Evolutionary conservation across 805 yeast genomes (phyloP).

Genomic region (Kluyveromyces lactis): DNA sequence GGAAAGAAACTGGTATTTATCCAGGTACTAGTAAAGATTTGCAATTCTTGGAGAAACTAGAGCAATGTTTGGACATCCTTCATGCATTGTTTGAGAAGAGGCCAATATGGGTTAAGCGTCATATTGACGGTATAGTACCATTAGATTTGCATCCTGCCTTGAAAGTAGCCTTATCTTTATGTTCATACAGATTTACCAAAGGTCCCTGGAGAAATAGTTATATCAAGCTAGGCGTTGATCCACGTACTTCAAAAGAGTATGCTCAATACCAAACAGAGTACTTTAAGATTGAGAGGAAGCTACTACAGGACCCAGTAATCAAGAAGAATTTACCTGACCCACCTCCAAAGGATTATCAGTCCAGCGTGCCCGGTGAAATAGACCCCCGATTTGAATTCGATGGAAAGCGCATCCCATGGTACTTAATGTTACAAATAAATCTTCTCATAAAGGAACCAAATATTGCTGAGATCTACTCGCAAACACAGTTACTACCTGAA

Average conservation of each 20-base stretch:
- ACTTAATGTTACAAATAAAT: conserved; percentile 70
- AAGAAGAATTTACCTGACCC: conserved; percentile 26
- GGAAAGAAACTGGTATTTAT: conserved; percentile 23
- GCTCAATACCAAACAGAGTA: conserved; percentile 78
- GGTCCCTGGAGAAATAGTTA: conserved; percentile 96
- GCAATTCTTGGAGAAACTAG: conserved; percentile 24
- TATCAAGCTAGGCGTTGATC: conserved; percentile 72
- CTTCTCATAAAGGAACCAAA: conserved; percentile 62
- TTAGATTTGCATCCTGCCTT: conserved; percentile 34
- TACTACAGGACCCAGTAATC: conserved; percentile 18
- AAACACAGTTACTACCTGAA: conserved; percentile 45
- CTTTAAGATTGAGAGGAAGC: conserved; percentile 38
- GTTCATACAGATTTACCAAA: conserved; percentile 69
- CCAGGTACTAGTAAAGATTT: conserved; percentile 30
- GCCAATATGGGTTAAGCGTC: conserved; percentile 83
- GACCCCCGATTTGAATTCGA: conserved; percentile 54
- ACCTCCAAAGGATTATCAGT: conserved; percentile 26
- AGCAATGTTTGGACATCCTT: conserved; percentile 24
- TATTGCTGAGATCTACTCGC: conserved; percentile 36
- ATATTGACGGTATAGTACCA: conserved; percentile 49
- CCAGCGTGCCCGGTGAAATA: conserved; percentile 27
- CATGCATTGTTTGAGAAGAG: conserved; percentile 50
- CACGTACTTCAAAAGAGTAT: conserved; percentile 44
- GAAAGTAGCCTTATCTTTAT: conserved; percentile 75
- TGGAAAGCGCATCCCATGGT: conserved; percentile 60